Base-by-base conservation (phyloP, 176 grass and related monocot species). In the Poa annua region DNA sequence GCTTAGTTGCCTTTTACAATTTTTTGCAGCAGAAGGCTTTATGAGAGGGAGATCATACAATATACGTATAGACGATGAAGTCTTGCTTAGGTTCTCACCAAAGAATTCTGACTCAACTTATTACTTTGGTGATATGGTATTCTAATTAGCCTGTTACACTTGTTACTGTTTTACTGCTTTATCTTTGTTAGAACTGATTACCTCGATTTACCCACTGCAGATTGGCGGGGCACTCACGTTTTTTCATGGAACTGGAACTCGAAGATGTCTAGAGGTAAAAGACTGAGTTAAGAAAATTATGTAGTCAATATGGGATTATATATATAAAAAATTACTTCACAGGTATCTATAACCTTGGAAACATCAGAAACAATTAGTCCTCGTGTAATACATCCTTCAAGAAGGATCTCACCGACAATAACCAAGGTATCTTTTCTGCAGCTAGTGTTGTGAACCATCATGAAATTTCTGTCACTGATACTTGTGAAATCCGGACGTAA, bases 81-180 rank as follows among this genome's bases (percentile, higher is more conserved):
- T 92, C 45, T 92, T 96, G 87, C 96, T 99, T 87, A 87, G 91
- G 19, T 99, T 99, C 73, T 96, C 91, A 48, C 96, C 96, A 20
- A 99, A 93, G 78, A 99, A 99, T 74, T 96, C 93, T 11, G 91
- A 99, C 51, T 94, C 96, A 86, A 99, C 91, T 55, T 96, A 93
- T 86, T 99, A 99, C 78, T 99, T 99, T 71, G 93, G 96, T 54
- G 96, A 99, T 91, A 92, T 92, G 96, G 96, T 99, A 89, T 52
- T 80, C 21, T 62, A 85, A 81, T 69, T 72, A 79, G 15, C 79
- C 82, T 74, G 26, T 63, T 79, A 14, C 34, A 49, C 63, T 47
- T 56, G 3, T 50, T 66, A 60, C 36, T 79, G 13, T 25, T n/a
- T 52, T 68, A 14, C 47, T 74, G 19, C 51, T 50, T 53, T 68